Conservation (phyloP, 208 protist species). For the Trypanosoma lewisi region DNA sequence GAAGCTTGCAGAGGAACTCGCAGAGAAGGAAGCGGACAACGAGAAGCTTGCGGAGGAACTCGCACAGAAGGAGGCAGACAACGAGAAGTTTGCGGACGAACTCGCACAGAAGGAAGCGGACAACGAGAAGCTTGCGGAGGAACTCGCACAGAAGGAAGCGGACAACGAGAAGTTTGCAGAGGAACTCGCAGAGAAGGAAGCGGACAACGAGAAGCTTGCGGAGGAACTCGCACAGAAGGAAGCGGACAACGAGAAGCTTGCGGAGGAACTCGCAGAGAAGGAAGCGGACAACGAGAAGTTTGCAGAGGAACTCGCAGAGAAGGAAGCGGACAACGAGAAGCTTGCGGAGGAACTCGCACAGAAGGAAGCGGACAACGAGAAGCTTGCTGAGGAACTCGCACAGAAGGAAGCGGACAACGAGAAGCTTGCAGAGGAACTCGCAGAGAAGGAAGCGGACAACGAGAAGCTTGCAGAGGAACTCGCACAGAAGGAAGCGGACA, state of each 20-base stretch:
- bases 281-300: neutral
- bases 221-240: neutral
- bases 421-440: neutral
- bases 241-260: neutral
- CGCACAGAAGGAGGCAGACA: neutral
- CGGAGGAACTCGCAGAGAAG: neutral
- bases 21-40: too few relatives aligned
- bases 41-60: slow-evolving; percentile 24
- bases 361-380: neutral
- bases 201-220: neutral
- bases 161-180: neutral
- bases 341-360: neutral
- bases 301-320: neutral
- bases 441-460: neutral
- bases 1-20: too few relatives aligned
- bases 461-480: neutral
- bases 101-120: neutral
- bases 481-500: neutral
- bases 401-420: neutral
- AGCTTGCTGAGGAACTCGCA: neutral
- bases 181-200: neutral
- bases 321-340: neutral
- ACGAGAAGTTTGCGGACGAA: neutral
- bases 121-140: neutral
- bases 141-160: neutral